Conservation (phyloP, 805 yeast species). For the Starmerella lactis-condensi region DNA sequence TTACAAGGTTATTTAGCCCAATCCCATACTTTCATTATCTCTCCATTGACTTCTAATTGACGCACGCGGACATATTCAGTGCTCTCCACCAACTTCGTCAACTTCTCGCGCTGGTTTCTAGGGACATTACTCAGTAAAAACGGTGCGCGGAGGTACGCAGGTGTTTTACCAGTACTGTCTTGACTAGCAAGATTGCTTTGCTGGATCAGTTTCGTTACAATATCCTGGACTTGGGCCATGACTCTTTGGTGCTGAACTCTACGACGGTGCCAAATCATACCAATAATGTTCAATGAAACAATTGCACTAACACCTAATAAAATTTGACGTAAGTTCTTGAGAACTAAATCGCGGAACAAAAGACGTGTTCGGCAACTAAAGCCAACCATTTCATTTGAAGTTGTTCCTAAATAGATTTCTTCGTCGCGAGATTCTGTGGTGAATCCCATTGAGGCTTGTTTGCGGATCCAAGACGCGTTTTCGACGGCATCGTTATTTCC, state of each 20-base stretch:
- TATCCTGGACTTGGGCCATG: constrained; percentile 4
- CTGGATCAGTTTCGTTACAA: constrained; percentile 6
- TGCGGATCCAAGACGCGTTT: too few species aligned
- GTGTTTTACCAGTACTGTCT: constrained; percentile 11
- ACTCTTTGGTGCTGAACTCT: too few species aligned
- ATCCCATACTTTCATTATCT: constrained; percentile 72
- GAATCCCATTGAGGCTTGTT: too few species aligned
- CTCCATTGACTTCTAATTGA: constrained; percentile 64
- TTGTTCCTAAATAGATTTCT: too few species aligned
- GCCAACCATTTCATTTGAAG: too few species aligned
- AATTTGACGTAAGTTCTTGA: too few species aligned
- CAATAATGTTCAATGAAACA: too few species aligned
- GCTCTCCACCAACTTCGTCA: constrained; percentile 38
- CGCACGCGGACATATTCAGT: constrained; percentile 47
- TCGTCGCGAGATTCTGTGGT: too few species aligned
- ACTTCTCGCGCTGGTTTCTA: constrained; percentile 35
- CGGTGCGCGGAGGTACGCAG: constrained; percentile 7
- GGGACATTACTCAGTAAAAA: constrained; percentile 10
- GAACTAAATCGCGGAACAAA: too few species aligned
- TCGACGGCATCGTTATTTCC: constrained; percentile 4
- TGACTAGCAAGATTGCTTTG: constrained; percentile 13
- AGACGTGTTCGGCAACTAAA: too few species aligned
- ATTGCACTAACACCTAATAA: too few species aligned
- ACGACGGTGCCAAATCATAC: too few species aligned
- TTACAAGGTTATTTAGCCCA: constrained; percentile 36